Percentiles rank a stretch among this genome's conserved stretches.
phyloP scores from a whole-genome alignment of 2,329 filamentous ascomycete species.

The Fusarium euwallaceae region DNA sequence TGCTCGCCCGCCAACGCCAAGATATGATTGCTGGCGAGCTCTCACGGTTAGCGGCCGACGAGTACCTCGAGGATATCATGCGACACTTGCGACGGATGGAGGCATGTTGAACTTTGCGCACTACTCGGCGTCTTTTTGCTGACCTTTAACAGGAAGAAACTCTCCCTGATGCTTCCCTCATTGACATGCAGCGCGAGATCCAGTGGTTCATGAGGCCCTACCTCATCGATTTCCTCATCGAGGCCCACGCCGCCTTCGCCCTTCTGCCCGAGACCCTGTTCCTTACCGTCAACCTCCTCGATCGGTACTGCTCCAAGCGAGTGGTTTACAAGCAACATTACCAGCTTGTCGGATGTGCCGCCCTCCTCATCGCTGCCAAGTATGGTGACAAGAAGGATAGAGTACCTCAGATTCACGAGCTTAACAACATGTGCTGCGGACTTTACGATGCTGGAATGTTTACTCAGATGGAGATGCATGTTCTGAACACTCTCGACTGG shows the following conservation, averaged over 20 bases:
- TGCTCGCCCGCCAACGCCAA: constrained; percentile 85
- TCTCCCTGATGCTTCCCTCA: constrained; percentile 94
- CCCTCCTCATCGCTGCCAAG: constrained; percentile 96
- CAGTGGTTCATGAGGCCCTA: constrained; percentile 99
- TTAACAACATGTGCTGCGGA: constrained; percentile 99
- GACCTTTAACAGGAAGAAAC: constrained; percentile 75
- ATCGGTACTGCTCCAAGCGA: constrained; percentile 96
- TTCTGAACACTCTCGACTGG: constrained; percentile 97
- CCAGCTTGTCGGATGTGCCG: constrained; percentile 95
- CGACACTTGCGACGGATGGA: constrained; percentile 97
- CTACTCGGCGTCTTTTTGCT: constrained; percentile 36
- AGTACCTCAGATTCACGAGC: constrained; percentile 95
- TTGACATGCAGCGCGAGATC: constrained; percentile 99
- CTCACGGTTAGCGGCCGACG: constrained; percentile 85
- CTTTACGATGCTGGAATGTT: constrained; percentile 99
- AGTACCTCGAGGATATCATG: constrained; percentile 95
- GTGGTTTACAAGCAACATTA: constrained; percentile 99
- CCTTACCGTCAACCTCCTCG: constrained; percentile 94
- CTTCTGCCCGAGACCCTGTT: constrained; percentile 95
- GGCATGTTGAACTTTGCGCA: constrained; percentile 58
- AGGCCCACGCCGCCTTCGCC: constrained; percentile 95
- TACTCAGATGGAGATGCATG: constrained; percentile 99
- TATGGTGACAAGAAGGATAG: constrained; percentile 99
- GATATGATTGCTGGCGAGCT: constrained; percentile 91
- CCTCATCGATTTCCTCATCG: constrained; percentile 96